Percentiles rank a stretch among this genome's conserved stretches.
Evolutionary conservation across 495 filamentous ascomycete species (phyloP).

Genomic region (Tuber microsphaerosporum): DNA sequence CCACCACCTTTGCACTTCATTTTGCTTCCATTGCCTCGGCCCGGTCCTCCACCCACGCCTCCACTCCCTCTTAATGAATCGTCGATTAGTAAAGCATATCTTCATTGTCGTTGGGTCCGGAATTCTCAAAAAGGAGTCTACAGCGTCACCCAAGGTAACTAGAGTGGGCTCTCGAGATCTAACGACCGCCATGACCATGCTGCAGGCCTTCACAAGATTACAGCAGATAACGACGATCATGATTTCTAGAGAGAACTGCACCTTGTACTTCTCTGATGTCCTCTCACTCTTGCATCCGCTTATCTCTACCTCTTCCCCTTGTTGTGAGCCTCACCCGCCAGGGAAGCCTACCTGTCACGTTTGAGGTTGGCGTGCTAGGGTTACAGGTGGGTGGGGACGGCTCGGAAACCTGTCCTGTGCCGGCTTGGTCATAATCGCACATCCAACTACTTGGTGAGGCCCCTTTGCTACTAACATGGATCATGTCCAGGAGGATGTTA

Average conservation of each 20-base stretch:
- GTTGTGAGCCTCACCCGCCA: background rate
- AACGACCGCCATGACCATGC: conserved; percentile 36
- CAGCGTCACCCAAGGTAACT: conserved; percentile 13
- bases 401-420: too few species aligned
- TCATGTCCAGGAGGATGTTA: too few species aligned
- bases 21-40: background rate
- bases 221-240: conserved; percentile 18
- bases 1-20: background rate
- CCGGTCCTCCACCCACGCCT: background rate
- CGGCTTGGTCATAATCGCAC: too few species aligned
- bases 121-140: conserved; percentile 6
- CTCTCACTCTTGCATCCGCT: conserved; percentile 4
- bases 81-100: conserved; percentile 38
- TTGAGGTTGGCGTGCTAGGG: too few species aligned
- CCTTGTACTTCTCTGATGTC: conserved; percentile 15
- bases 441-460: too few species aligned
- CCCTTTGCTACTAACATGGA: too few species aligned
- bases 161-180: conserved; percentile 15
- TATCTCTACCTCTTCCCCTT: background rate
- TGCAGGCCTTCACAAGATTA: background rate
- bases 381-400: too few species aligned
- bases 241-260: conserved; percentile 42
- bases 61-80: conserved; percentile 18
- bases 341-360: background rate
- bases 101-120: conserved; percentile 10